phyloP scores from a whole-genome alignment of 1,284 basidiomycete genomes.

The Sphaerobolus stellatus region DNA sequence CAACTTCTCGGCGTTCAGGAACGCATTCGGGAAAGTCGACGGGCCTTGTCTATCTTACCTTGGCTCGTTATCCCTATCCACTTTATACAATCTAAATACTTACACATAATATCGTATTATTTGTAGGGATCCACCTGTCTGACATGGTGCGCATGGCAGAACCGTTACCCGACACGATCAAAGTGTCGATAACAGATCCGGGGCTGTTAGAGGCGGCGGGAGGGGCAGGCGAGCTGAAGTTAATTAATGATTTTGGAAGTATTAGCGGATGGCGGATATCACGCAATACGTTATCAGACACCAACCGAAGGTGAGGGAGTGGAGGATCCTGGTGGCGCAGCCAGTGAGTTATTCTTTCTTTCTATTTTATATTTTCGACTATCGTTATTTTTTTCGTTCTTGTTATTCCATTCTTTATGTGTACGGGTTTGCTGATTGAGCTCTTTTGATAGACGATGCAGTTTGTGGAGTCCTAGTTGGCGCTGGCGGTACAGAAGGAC shows the following conservation, averaged over 20 bases:
- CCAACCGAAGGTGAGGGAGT: conserved; percentile 42
- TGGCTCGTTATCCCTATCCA: conserved; percentile 41
- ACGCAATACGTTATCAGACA: conserved; percentile 56
- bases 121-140: conserved; percentile 12
- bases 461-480: conserved; percentile 50
- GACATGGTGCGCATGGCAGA: conserved; percentile 12
- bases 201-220: too few species aligned
- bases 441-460: conserved; percentile 30
- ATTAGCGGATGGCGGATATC: conserved; percentile 56
- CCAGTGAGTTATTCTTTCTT: conserved; percentile 1
- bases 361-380: not conserved
- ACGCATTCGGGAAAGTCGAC: conserved; percentile 48
- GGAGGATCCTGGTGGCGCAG: conserved; percentile 7
- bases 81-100: not conserved
- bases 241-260: conserved; percentile 55
- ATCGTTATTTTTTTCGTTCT: too few species aligned
- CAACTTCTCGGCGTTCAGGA: conserved; percentile 57
- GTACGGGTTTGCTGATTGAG: not conserved
- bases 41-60: conserved; percentile 68
- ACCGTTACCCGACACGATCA: conserved; percentile 1
- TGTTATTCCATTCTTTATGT: too few species aligned
- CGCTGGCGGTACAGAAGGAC: conserved; percentile 39
- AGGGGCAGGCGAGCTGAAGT: conserved; percentile 20
- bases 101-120: not conserved
- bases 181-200: not conserved